Evolutionary conservation across 164 flowering plant genomes (phyloP).

Genomic region (grape (Vitis vinifera)): DNA sequence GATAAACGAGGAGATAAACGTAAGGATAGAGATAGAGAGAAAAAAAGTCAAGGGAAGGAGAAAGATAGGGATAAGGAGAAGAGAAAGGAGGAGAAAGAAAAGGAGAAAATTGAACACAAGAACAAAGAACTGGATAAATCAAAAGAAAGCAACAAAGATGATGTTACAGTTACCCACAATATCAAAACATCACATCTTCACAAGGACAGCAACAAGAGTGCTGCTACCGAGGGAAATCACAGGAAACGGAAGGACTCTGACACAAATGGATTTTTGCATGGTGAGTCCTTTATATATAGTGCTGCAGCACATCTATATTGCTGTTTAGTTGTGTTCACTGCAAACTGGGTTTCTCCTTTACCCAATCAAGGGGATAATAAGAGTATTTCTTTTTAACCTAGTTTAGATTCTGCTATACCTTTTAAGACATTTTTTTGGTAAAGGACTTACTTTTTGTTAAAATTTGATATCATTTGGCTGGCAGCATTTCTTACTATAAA

Average conservation of each 20-base stretch:
- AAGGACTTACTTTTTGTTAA: too few relatives aligned
- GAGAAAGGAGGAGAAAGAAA: conserved; percentile 44
- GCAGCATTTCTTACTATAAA: neutral
- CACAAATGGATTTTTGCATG: conserved; percentile 60
- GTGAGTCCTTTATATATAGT: conserved; percentile 44
- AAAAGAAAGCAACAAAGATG: conserved; percentile 30
- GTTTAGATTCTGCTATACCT: neutral
- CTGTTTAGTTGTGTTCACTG: neutral
- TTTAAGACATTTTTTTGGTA: too few relatives aligned
- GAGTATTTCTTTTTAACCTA: neutral
- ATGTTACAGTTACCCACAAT: conserved; percentile 14
- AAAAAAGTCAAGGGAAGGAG: conserved; percentile 37
- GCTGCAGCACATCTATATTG: neutral
- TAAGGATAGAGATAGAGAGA: conserved; percentile 36
- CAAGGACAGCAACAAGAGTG: conserved; percentile 25
- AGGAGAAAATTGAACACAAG: conserved; percentile 31
- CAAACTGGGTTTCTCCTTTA: neutral
- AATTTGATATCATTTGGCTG: neutral
- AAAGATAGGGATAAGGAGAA: conserved; percentile 44
- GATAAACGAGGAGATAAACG: conserved; percentile 31
- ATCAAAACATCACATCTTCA: conserved; percentile 18
- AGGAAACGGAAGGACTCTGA: conserved; percentile 57
- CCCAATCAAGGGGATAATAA: neutral
- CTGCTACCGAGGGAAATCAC: conserved; percentile 29
- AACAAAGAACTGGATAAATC: conserved; percentile 30